Conservation (phyloP, 805 yeast genomes). For the Nakazawaea holstii region DNA sequence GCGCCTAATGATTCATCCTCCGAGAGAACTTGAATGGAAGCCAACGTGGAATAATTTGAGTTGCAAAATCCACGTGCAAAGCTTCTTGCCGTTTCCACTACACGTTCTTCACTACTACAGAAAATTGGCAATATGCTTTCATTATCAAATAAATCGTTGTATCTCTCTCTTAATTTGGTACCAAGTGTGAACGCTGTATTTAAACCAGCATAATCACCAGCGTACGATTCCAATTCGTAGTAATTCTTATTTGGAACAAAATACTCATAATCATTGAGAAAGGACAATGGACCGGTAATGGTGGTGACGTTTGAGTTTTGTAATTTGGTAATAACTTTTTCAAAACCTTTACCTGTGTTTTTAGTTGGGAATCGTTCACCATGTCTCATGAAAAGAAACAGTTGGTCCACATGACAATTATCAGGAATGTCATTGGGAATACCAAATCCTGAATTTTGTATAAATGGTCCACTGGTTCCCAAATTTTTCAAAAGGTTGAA, state of each 20-base stretch:
- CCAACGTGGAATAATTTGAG: conserved; percentile 28
- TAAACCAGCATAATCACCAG: conserved; percentile 42
- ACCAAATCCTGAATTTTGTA: conserved; percentile 47
- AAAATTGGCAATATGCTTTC: conserved; percentile 38
- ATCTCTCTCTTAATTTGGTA: conserved; percentile 35
- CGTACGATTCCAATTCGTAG: conserved; percentile 36
- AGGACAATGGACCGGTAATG: conserved; percentile 45
- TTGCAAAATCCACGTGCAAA: conserved; percentile 47
- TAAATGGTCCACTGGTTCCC: conserved; percentile 56
- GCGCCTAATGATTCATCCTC: conserved; percentile 42
- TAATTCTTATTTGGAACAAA: conserved; percentile 30
- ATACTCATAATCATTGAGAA: conserved; percentile 49
- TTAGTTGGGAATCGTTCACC: conserved; percentile 71
- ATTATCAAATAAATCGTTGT: conserved; percentile 33
- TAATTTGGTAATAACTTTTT: conserved; percentile 27
- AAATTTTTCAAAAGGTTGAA: conserved; percentile 43
- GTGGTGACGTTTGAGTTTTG: conserved; percentile 27
- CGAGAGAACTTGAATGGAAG: conserved; percentile 29
- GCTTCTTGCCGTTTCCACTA: conserved; percentile 37
- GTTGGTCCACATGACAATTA: conserved; percentile 55
- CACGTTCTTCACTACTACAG: conserved; percentile 41
- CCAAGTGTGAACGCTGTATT: conserved; percentile 40
- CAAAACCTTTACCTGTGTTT: conserved; percentile 25
- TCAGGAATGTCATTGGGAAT: conserved; percentile 42
- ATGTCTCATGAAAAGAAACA: conserved; percentile 68